Evolutionary conservation across 2,329 filamentous ascomycete species (phyloP).

Genomic region (Talaromyces sp.): DNA sequence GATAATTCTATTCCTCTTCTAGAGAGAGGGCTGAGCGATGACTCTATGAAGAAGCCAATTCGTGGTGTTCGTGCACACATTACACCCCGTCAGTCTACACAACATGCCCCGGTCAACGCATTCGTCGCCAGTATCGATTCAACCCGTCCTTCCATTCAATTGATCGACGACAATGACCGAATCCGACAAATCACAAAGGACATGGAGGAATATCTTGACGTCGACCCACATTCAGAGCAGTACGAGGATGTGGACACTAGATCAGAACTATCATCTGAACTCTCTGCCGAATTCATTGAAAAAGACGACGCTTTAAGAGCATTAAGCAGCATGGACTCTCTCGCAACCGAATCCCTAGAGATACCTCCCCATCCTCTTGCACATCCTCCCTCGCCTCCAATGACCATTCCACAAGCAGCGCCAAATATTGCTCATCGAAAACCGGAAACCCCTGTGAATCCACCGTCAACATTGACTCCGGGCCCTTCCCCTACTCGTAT

Average conservation of each 20-base stretch:
- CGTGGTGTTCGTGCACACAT: slow-evolving; percentile 20
- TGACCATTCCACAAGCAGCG: slow-evolving; percentile 39
- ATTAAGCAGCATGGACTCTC: slow-evolving; percentile 29
- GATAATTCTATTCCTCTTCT: slow-evolving; percentile 75
- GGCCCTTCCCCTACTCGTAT: slow-evolving; percentile 39
- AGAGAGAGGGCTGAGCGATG: slow-evolving; percentile 57
- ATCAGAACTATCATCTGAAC: slow-evolving; percentile 52
- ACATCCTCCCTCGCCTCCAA: slow-evolving; percentile 47
- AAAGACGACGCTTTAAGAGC: slow-evolving; percentile 32
- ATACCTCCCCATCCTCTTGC: slow-evolving; percentile 45
- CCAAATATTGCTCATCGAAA: slow-evolving; percentile 33
- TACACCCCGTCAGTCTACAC: slow-evolving; percentile 25
- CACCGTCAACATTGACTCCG: slow-evolving; percentile 39
- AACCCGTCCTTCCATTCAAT: slow-evolving; percentile 49
- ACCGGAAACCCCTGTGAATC: slow-evolving; percentile 31
- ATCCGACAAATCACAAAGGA: slow-evolving; percentile 44
- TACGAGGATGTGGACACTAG: slow-evolving; percentile 41
- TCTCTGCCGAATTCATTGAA: slow-evolving; percentile 52
- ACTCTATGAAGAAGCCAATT: slow-evolving; percentile 49
- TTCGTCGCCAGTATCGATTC: slow-evolving; percentile 34
- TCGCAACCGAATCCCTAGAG: slow-evolving; percentile 36
- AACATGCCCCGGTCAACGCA: slow-evolving; percentile 26
- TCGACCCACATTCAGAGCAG: slow-evolving; percentile 4
- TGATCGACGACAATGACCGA: slow-evolving; percentile 51
- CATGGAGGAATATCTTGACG: background rate